Conservation (phyloP, 2,329 filamentous ascomycete genomes). For the Aspergillus sp. region DNA sequence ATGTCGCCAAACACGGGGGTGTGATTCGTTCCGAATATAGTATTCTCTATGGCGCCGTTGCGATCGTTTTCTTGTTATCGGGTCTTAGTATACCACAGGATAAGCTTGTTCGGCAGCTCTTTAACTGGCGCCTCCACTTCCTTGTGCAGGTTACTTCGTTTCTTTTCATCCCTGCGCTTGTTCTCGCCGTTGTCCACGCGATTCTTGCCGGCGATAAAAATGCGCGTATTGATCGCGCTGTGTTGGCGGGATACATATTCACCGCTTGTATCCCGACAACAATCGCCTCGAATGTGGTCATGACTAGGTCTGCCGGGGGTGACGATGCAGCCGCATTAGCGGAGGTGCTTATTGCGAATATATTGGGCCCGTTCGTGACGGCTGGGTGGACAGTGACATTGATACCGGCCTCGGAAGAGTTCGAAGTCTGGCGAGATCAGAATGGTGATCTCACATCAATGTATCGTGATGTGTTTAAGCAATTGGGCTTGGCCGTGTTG, state of each 20-base stretch:
- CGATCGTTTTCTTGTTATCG: conserved; percentile 69
- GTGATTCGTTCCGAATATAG: conserved; percentile 42
- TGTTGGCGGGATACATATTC: conserved; percentile 68
- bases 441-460: conserved; percentile 58
- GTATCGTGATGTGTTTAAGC: conserved; percentile 67
- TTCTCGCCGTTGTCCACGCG: conserved; percentile 57
- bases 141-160: conserved; percentile 69
- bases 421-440: conserved; percentile 45
- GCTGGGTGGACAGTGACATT: conserved; percentile 61
- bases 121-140: conserved; percentile 67
- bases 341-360: conserved; percentile 69
- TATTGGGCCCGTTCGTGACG: conserved; percentile 66
- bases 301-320: conserved; percentile 68
- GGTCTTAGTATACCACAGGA: conserved; percentile 66
- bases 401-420: conserved; percentile 46
- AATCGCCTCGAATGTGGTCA: conserved; percentile 71
- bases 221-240: conserved; percentile 57
- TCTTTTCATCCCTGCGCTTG: conserved; percentile 63
- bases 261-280: conserved; percentile 70
- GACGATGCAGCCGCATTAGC: conserved; percentile 67
- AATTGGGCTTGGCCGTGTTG: conserved; percentile 67
- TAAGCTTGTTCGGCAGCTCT: conserved; percentile 61
- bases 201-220: conserved; percentile 50
- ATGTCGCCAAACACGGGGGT: conserved; percentile 49
- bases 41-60: conserved; percentile 67